Conservation (phyloP, 2,329 filamentous ascomycete genomes). For the Sclerotinia minor region DNA sequence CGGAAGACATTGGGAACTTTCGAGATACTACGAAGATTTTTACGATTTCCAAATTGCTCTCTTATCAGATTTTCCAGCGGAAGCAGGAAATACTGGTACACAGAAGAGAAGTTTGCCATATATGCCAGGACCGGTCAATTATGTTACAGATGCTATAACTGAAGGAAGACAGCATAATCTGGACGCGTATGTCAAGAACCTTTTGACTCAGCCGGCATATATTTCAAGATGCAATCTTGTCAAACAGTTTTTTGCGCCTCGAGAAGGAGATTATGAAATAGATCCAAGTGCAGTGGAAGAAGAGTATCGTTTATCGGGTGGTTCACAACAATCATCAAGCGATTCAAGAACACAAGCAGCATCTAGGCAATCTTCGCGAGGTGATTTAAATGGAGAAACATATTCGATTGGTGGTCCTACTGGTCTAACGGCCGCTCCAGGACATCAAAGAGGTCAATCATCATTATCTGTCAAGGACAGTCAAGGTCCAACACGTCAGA, state of each 20-base stretch:
- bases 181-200: constrained; percentile 92
- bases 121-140: constrained; percentile 97
- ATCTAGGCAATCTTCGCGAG: constrained; percentile 65
- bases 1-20: constrained; percentile 87
- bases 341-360: constrained; percentile 60
- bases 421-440: constrained; percentile 54
- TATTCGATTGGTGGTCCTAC: constrained; percentile 56
- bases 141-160: constrained; percentile 96
- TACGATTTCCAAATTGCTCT: constrained; percentile 98
- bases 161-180: constrained; percentile 89
- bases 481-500: constrained; percentile 38
- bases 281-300: constrained; percentile 66
- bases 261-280: constrained; percentile 90
- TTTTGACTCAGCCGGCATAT: constrained; percentile 78
- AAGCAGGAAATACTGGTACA: constrained; percentile 81
- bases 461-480: constrained; percentile 39
- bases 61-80: constrained; percentile 85
- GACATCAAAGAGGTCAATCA: constrained; percentile 45
- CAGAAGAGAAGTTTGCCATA: constrained; percentile 85
- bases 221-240: constrained; percentile 84
- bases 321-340: constrained; percentile 65
- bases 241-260: constrained; percentile 84
- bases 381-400: constrained; percentile 58
- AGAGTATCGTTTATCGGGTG: constrained; percentile 73
- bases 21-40: constrained; percentile 96